Evolutionary conservation across 257 asterid genomes (phyloP), one percentile per base, ranked within the genome.

Genomic region (Ballota nigra): DNA sequence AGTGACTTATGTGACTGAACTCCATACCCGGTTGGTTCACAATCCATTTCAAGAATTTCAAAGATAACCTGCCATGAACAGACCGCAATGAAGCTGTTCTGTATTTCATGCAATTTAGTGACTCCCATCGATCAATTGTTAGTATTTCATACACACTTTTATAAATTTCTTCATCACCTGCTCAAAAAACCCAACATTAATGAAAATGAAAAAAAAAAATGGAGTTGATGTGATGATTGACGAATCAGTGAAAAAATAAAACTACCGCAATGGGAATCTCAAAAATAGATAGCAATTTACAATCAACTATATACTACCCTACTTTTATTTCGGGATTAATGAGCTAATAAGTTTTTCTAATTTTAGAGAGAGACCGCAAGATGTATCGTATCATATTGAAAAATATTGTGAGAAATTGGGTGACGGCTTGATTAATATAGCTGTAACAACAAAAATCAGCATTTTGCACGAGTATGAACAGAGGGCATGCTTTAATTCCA

Each of bases 41-140:
- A 38, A 88, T 77, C 96, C 97, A 91, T 23, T 86, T 85, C 81
- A 91, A 85, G 82, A 94, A 86, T 70, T 84, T 94, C 84, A 94
- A 75, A 79, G 98, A 95, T 74, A 94, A 78, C 78, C 85, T 86
- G 60, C 97, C 97, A 67, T 94, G 98, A 63, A 94, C 89, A 11
- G 85, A 88, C 79, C 97, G 85, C 36, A 94, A 58, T 43, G 87
- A 74, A 63, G 95, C 74, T 75, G 79, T 65, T 77, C 68, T 91
- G 69, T 94, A 93, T 23, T 75, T 83, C 98, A 94, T 94, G 77
- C 59, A 84, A 72, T 89, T 94, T 68, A 94, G 69, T 13, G 98
- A 94, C 73, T 88, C 97, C 97, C 98, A 94, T 19, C 98, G 91
- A 75, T 86, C 86, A 31, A 94, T 80, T 63, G 98, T 94, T 66